Base-by-base conservation (phyloP, 805 yeast genomes). In the Torulaspora delbrueckii region DNA sequence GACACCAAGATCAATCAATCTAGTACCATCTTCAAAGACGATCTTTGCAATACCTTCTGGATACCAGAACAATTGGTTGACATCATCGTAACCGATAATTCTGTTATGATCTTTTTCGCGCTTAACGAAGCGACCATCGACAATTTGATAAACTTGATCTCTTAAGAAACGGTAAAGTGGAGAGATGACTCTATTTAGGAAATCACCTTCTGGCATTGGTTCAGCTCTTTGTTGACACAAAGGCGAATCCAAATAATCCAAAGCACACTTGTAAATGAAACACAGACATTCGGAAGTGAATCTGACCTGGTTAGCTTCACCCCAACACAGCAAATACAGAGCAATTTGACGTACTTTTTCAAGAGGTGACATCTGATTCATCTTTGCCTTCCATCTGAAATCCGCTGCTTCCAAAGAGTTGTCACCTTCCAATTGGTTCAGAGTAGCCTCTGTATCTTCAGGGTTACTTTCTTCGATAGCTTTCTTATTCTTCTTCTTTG, bases 31-130 rank as follows among this genome's bases (percentile, higher is more conserved):
- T 65, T 85, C 93, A 60, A 91, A 79, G 41, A 84, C 78, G 59
- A 93, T 90, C 70, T 93, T 84, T 49, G 95, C 83, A 55, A 93
- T 86, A 77, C 99, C 99, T 72, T 95, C 98, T 39, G 98, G 97
- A 71, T 95, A 93, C 99, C 99, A 93, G 73, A 95, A 93, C 59
- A 93, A 77, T 76, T 93, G 99, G 70, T 93, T 93, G 50, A 93
- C 95, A 75, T 93, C 99, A 74, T 93, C 99, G 68, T 93, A 93
- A 68, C 99, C 95, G 60, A 86, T 77, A 53, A 86, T 73, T 54
- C 80, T 73, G 70, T 82, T 82, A 69, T 86, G 95, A 66, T 86
- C 95, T 63, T 73, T 81, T 73, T 86, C 93, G 72, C 95, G 83
- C 68, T 85, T 85, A 50, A 85, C 83, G 57, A 77, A 85, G 69